Evolutionary conservation across 176 grass and related monocot species (phyloP).

Genomic region (Ananas comosus): DNA sequence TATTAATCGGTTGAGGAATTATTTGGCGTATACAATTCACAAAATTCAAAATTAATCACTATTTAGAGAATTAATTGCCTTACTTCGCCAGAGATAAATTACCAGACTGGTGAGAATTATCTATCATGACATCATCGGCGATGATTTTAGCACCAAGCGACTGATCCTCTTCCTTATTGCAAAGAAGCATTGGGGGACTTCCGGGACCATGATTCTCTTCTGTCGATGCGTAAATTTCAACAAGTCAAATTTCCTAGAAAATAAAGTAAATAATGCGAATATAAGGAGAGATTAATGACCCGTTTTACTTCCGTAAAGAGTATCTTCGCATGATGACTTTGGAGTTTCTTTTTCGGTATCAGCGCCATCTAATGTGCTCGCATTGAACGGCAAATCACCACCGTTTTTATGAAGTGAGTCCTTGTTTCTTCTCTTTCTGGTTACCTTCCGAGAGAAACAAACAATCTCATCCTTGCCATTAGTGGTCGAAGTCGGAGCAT

Average conservation of each 20-base stretch:
- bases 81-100: not conserved
- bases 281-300: slow-evolving; percentile 10
- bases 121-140: not conserved
- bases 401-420: not conserved
- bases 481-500: not conserved
- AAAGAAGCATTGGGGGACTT: not conserved
- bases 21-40: not conserved
- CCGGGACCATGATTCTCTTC: not conserved
- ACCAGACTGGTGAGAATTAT: too few species aligned
- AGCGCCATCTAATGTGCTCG: not conserved
- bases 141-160: slow-evolving; percentile 8
- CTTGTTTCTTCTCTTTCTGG: not conserved
- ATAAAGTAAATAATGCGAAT: not conserved
- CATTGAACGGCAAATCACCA: not conserved
- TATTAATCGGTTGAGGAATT: not conserved
- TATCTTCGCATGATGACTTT: not conserved
- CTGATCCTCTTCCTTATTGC: not conserved
- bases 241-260: slow-evolving; percentile 5
- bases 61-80: not conserved
- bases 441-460: not conserved
- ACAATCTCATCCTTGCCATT: slow-evolving; percentile 12
- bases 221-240: not conserved
- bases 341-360: not conserved
- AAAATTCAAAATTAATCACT: not conserved
- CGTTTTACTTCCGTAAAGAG: slow-evolving; percentile 9